Base-by-base conservation (phyloP, 2,329 filamentous ascomycete species). In the Aureobasidium sp. region DNA sequence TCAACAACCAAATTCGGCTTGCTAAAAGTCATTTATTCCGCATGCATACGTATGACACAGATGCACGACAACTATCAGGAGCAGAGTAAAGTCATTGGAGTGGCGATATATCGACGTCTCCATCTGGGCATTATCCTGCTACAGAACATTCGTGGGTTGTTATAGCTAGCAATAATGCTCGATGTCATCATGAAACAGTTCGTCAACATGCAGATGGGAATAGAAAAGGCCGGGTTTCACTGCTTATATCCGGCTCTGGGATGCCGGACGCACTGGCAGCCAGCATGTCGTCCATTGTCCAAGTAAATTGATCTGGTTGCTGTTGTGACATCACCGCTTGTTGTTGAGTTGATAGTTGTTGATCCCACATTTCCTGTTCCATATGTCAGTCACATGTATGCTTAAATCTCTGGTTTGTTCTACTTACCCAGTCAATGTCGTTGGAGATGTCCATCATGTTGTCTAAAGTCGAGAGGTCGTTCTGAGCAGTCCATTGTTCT, bases 341-440 rank as follows among this genome's bases (percentile, higher is more conserved):
- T 24, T 22, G 40, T 44, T 44, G 40, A 19, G 40, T 44, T 14
- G 40, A 44, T 11, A 58, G 24, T 22, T 48, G 42, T 27, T 58
- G 54, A 48, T 58, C 54, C 54, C 54, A 58, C 54, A 58, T 58
- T 37, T 48, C 29, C 54, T 58, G 42, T 47, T 11, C 3, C 8
- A 12, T 17, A 5, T n/a, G 42, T 58, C 19, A 58, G 33, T 39
- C 9, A n/a, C 19, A 7, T 31, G 17, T 19, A 15, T 29, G 8
- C 4, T n/a, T 11, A 12, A 24, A 5, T 17, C 15, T 40, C 7
- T 2, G 7, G 14, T 33, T 39, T 47, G 11, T 37, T 1, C 14
- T 8, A 39, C 61, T 67, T 57, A 71, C 69, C 70, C 70, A 72
- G 48, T 72, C 66, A n/a, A 72, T 66, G 24, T 68, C 65, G 24